These are phyloP conservation scores for Capronia americana DNA, from an alignment of 2,329 filamentous ascomycete genomes.

Conservation along the genomic window DNA sequence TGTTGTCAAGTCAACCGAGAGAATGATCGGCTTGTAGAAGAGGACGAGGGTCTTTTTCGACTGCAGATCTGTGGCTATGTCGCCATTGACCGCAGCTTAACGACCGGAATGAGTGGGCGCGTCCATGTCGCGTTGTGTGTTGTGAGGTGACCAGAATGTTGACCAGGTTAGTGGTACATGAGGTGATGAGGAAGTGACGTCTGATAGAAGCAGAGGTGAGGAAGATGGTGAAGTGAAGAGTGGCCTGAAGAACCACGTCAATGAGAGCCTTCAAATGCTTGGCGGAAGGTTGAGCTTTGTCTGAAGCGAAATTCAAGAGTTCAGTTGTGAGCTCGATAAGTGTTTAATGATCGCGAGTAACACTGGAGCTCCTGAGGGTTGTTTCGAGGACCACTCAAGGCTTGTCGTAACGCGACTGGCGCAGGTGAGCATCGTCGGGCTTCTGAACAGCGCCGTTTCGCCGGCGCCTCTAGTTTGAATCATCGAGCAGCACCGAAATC, in stretches of 20 bases:
- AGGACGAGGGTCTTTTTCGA: slow-evolving; percentile 10
- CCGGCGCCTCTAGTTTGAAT: neutral
- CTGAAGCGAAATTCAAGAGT: neutral
- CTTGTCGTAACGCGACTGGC: neutral
- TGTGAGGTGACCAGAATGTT: neutral
- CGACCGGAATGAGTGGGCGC: neutral
- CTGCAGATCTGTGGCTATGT: neutral
- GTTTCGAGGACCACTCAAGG: neutral
- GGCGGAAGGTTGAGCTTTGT: neutral
- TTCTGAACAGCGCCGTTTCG: neutral
- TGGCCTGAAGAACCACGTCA: neutral
- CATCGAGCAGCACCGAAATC: slow-evolving; percentile 67
- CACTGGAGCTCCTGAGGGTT: neutral
- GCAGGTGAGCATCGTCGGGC: neutral
- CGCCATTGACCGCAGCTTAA: neutral
- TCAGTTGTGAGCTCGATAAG: neutral
- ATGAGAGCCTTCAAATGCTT: neutral
- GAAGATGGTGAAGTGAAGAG: neutral
- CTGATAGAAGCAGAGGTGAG: neutral
- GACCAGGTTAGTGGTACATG: neutral
- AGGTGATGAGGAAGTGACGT: neutral
- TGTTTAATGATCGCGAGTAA: neutral
- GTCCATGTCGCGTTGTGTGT: neutral
- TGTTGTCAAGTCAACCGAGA: slow-evolving; percentile 8
- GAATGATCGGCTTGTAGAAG: slow-evolving; percentile 13